Percentiles rank a stretch among this genome's conserved stretches.
Conservation (phyloP, 352 stramenopile species). For the Phytopythium helicoides region DNA sequence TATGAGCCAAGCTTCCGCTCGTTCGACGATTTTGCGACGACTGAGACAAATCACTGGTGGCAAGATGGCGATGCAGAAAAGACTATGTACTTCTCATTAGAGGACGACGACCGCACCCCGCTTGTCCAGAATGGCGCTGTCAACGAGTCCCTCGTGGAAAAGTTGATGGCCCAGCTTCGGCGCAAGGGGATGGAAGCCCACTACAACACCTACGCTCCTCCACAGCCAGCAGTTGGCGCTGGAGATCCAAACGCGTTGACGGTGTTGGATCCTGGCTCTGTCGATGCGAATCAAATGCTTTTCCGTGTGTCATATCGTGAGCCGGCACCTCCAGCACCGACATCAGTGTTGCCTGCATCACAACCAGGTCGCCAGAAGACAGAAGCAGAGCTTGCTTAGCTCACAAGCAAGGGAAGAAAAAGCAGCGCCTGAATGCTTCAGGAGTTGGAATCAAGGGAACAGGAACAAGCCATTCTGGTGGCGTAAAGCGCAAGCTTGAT, state of each 20-base stretch:
- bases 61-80: slow-evolving; percentile 40
- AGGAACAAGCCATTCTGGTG: slow-evolving; percentile 9
- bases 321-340: slow-evolving; percentile 34
- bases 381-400: slow-evolving; percentile 12
- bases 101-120: slow-evolving; percentile 7
- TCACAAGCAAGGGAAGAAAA: slow-evolving; percentile 59
- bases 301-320: slow-evolving; percentile 73
- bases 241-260: slow-evolving; percentile 6
- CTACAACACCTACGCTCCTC: slow-evolving; percentile 56
- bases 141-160: slow-evolving; percentile 30
- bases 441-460: slow-evolving; percentile 9
- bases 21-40: slow-evolving; percentile 39
- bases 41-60: slow-evolving; percentile 34
- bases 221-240: slow-evolving; percentile 18
- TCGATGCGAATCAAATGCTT: slow-evolving; percentile 33
- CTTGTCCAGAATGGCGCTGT: slow-evolving; percentile 9
- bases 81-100: slow-evolving; percentile 33
- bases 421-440: slow-evolving; percentile 36
- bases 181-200: slow-evolving; percentile 51
- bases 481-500: slow-evolving; percentile 73
- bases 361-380: slow-evolving; percentile 19
- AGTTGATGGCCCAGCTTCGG: slow-evolving; percentile 47
- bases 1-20: slow-evolving; percentile 27
- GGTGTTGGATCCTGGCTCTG: slow-evolving; percentile 22
- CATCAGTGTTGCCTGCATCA: slow-evolving; percentile 16